Evolutionary conservation across 1,284 basidiomycete genomes (phyloP), one percentile per base, ranked within the genome.

Genomic region (Sutorius eximius): DNA sequence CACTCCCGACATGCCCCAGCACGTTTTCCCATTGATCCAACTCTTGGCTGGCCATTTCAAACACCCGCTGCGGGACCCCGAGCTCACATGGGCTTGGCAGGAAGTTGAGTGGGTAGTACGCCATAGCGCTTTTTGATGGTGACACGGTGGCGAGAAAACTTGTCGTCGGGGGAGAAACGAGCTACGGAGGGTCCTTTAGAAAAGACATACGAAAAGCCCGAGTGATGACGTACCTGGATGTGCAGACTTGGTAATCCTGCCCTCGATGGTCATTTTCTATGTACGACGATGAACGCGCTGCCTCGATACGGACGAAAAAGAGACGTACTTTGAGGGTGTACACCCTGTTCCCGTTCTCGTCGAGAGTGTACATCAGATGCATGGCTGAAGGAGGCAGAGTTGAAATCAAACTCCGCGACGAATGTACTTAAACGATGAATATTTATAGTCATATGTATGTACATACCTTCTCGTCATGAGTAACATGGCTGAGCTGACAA

Each of bases 111-210:
- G 59, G 86, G 84, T 60, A 98, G 82, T 58, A 95, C 85, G 59
- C 84, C 84, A 69, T 82, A 91, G 71, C 94, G 85, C 77, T 92
- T 93, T 80, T 97, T 97, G 71, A 97, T 89, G 5, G 93, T 95
- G 55, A 97, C 92, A 59, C 95, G 88, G 71, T 98, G 95, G 58
- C 93, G 83, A 59, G 94, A 95, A 77, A 95, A 98, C 79, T 97
- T 97, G 83, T 97, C 95, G 72, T 98, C 95, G 16, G 95, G 95
- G 29, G 95, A 97, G 77, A 97, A 97, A 37, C 94, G 91, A 36
- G 94, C 94, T 95, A 50, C 12, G 15, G 22, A 8, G 8, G 18
- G 3, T 32, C 33, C 75, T 15, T 41, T 42, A 30, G 30, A 52
- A 45, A 22, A 45, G n/a, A 18, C 6, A 3, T 6, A 37, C 8